Conservation (phyloP, 768 basidiomycete species). For the Leccinum uliginosum region DNA sequence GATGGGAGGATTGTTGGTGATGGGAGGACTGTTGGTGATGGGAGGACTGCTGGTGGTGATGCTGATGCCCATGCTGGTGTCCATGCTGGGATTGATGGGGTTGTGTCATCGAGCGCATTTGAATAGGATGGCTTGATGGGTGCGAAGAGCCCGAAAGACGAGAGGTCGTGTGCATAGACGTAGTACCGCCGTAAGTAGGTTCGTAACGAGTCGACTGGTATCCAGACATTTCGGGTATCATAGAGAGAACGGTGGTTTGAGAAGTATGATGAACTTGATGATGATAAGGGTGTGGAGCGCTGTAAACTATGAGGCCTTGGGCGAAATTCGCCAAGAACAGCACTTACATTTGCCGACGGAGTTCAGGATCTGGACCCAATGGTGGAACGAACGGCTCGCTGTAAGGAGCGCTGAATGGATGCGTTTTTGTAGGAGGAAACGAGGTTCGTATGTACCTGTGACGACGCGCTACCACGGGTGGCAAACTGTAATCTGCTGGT, state of each 20-base stretch:
- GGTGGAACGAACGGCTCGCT: constrained; percentile 47
- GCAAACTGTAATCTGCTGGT: constrained; percentile 37
- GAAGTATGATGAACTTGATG: constrained; percentile 42
- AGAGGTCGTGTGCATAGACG: constrained; percentile 29
- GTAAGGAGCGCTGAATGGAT: constrained; percentile 6
- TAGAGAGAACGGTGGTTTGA: constrained; percentile 43
- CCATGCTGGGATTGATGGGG: constrained; percentile 29
- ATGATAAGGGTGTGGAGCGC: constrained; percentile 43
- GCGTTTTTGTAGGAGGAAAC: neutral
- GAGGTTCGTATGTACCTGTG: constrained; percentile 30
- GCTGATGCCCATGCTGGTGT: neutral
- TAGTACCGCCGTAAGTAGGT: constrained; percentile 38
- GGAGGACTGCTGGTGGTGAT: neutral
- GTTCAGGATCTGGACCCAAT: constrained; percentile 41
- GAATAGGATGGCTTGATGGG: constrained; percentile 30
- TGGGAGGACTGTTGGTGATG: neutral
- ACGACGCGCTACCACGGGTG: constrained; percentile 37
- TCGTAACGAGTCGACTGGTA: constrained; percentile 56
- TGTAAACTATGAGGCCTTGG: constrained; percentile 22
- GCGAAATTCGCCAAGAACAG: neutral
- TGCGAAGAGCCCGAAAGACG: constrained; percentile 37
- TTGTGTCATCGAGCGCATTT: constrained; percentile 51
- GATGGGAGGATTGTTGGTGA: constrained; percentile 18
- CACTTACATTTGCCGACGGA: constrained; percentile 48
- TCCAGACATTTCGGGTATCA: constrained; percentile 55